phyloP scores from a whole-genome alignment of 139 green algal species.

The Chlorella sp. region DNA sequence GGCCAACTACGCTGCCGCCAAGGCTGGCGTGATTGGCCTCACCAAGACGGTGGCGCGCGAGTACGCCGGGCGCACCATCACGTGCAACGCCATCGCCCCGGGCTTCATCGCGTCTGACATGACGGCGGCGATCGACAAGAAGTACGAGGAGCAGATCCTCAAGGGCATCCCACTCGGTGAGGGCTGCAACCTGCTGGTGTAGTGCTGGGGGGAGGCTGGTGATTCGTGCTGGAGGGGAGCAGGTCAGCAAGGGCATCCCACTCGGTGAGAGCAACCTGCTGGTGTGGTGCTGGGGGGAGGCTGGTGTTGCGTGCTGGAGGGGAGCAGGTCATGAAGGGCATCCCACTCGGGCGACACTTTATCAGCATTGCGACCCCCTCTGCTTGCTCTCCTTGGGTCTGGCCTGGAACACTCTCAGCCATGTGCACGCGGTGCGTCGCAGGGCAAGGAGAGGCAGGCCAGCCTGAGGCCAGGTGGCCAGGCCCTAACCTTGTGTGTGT shows the following conservation, averaged over 20 bases:
- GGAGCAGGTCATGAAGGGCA: not conserved
- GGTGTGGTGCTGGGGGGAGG: not conserved
- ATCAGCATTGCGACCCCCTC: too few species aligned
- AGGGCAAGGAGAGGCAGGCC: not conserved
- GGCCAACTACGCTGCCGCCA: slow-evolving; percentile 85
- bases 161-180: slow-evolving; percentile 75
- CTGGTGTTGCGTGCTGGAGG: not conserved
- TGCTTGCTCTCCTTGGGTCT: too few species aligned
- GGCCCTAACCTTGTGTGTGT: too few species aligned
- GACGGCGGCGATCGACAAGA: slow-evolving; percentile 74
- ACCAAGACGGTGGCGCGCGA: slow-evolving; percentile 83
- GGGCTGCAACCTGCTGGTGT: not conserved
- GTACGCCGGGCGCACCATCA: slow-evolving; percentile 69
- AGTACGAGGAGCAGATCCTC: slow-evolving; percentile 86
- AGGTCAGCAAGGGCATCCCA: not conserved
- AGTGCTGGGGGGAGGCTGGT: not conserved
- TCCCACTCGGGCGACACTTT: too few species aligned
- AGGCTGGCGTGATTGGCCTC: slow-evolving; percentile 83
- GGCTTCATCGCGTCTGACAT: slow-evolving; percentile 91
- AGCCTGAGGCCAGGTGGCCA: too few species aligned
- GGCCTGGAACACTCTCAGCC: too few species aligned
- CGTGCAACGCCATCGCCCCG: slow-evolving; percentile 77
- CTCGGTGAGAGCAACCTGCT: not conserved
- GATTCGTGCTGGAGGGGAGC: not conserved
- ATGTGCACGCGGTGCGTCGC: not conserved